These are phyloP conservation scores for Brassica juncea DNA, from an alignment of 345 rosid species.

Conservation along the genomic window DNA sequence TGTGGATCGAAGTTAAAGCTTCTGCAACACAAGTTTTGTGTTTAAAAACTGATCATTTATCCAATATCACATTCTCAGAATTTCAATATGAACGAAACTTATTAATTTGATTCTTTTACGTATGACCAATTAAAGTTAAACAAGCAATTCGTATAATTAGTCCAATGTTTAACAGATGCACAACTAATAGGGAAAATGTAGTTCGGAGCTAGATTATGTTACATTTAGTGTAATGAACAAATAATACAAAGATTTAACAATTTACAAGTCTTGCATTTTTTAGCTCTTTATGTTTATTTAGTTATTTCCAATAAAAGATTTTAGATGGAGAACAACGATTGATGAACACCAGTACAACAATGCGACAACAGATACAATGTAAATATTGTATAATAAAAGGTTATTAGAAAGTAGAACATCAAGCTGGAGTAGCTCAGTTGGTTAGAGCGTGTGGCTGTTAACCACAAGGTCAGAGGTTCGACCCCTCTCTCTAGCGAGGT, in stretches of 20 bases:
- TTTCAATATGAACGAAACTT: not conserved
- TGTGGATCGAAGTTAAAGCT: not conserved
- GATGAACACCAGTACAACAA: not conserved
- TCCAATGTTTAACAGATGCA: not conserved
- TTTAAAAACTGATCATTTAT: not conserved
- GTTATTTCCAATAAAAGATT: not conserved
- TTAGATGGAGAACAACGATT: not conserved
- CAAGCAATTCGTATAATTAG: not conserved
- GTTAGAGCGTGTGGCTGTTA: slow-evolving; percentile 96
- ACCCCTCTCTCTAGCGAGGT: slow-evolving; percentile 67
- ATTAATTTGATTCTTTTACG: not conserved
- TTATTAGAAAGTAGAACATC: too few species aligned
- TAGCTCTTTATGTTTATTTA: not conserved
- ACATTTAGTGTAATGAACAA: not conserved
- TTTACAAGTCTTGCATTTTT: not conserved
- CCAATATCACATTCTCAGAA: not conserved
- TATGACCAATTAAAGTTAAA: not conserved
- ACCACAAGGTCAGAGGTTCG: slow-evolving; percentile 97
- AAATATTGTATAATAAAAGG: too few species aligned
- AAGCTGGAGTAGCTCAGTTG: slow-evolving; percentile 93
- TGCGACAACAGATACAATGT: not conserved
- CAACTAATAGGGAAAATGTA: not conserved
- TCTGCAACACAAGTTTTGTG: not conserved
- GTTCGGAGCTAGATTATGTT: not conserved
- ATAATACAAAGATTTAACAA: not conserved